A percentile compares a stretch with the other conserved stretches of the same genome.
Conservation (phyloP, 208 protist species). For the Blechomonas ayalai region DNA sequence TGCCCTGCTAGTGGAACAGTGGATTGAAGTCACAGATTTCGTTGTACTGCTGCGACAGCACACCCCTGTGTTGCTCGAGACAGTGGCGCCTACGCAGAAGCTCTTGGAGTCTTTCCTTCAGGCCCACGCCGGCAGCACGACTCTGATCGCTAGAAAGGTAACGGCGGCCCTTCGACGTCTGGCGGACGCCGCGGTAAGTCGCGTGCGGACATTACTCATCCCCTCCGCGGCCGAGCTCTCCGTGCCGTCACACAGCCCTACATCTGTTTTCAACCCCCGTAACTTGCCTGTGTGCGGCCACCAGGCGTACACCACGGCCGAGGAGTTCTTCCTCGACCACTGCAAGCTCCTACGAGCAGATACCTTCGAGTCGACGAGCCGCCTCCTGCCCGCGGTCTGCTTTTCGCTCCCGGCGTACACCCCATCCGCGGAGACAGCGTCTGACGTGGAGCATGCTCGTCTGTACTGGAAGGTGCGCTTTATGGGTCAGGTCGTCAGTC, state of each 20-base stretch:
- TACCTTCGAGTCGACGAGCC: slow-evolving; percentile 72
- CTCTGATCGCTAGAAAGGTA: slow-evolving; percentile 5
- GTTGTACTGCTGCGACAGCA: slow-evolving; percentile 62
- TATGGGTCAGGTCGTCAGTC: slow-evolving; percentile 61
- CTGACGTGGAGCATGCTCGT: slow-evolving; percentile 64
- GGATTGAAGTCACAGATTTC: slow-evolving; percentile 51
- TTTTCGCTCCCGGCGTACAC: slow-evolving; percentile 50
- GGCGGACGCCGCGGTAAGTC: background rate
- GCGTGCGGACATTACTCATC: slow-evolving; percentile 23
- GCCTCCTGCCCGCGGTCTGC: slow-evolving; percentile 58
- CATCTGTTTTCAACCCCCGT: slow-evolving; percentile 46
- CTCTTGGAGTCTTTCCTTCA: slow-evolving; percentile 18
- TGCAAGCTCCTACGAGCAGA: slow-evolving; percentile 76
- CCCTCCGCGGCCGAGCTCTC: slow-evolving; percentile 50
- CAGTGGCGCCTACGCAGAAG: slow-evolving; percentile 8
- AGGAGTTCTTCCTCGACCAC: slow-evolving; percentile 68
- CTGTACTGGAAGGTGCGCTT: slow-evolving; percentile 54
- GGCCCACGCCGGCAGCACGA: background rate
- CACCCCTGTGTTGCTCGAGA: slow-evolving; percentile 7
- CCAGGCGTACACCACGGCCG: slow-evolving; percentile 26
- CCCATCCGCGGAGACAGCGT: slow-evolving; percentile 39
- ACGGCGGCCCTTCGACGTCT: slow-evolving; percentile 15
- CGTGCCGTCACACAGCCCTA: slow-evolving; percentile 37
- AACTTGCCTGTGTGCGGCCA: slow-evolving; percentile 68
- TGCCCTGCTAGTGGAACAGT: slow-evolving; percentile 18